Evolutionary conservation across 306 rosid genomes (phyloP).

Genomic region (Carpinus fangiana): DNA sequence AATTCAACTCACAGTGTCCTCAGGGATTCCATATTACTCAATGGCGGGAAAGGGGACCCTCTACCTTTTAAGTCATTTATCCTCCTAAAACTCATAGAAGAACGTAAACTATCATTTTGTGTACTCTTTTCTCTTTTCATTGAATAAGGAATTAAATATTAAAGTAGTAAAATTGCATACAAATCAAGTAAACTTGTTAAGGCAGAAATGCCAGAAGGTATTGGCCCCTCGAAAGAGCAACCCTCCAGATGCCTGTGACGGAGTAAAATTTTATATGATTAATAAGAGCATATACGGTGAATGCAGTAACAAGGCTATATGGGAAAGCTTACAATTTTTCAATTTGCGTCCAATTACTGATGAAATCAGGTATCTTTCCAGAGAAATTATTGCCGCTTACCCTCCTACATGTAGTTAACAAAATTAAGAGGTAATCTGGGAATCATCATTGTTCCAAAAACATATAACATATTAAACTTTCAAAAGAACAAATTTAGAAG

Average conservation of each 20-base stretch:
- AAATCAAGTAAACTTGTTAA: constrained; percentile 68
- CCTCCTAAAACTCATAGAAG: constrained; percentile 62
- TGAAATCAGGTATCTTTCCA: constrained; percentile 81
- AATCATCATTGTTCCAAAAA: constrained; percentile 4
- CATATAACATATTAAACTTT: not conserved
- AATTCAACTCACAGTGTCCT: constrained; percentile 75
- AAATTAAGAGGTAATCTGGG: constrained; percentile 17
- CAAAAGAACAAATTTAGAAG: not conserved
- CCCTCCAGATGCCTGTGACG: constrained; percentile 74
- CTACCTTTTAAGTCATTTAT: constrained; percentile 69
- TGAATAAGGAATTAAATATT: constrained; percentile 11
- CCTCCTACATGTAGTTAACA: constrained; percentile 63
- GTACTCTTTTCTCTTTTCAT: constrained; percentile 28
- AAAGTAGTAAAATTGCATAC: constrained; percentile 48
- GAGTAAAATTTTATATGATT: constrained; percentile 10
- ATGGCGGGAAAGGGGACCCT: constrained; percentile 59
- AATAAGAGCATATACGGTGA: constrained; percentile 9
- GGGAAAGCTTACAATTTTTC: constrained; percentile 69
- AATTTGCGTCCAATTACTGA: constrained; percentile 58
- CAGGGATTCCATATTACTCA: constrained; percentile 59
- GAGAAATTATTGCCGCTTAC: constrained; percentile 68
- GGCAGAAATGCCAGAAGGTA: constrained; percentile 71
- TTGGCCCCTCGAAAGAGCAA: constrained; percentile 82
- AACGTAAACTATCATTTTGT: constrained; percentile 27
- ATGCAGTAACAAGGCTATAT: constrained; percentile 21